A percentile compares a stretch with the other conserved stretches of the same genome.
Conservation (phyloP, 1,284 basidiomycete genomes). For the Pseudozyma flocculosa region DNA sequence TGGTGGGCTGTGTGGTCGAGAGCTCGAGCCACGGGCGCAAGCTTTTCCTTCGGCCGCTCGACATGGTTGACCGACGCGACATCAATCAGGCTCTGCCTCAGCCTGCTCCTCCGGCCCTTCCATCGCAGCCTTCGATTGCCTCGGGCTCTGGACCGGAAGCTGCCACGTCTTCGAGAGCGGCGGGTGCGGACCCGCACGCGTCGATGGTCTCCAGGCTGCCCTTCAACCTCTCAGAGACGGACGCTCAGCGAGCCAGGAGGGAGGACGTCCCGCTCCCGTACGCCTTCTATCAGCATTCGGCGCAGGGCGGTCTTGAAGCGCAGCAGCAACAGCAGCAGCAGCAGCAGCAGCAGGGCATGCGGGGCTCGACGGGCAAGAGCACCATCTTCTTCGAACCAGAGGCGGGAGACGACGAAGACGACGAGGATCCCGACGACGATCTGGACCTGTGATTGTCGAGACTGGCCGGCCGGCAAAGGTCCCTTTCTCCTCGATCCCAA, state of each 20-base stretch:
- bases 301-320: neutral
- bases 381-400: slow-evolving; percentile 54
- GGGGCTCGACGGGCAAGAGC: slow-evolving; percentile 42
- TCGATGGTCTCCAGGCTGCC: slow-evolving; percentile 31
- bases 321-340: neutral
- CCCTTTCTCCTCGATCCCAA: too few species aligned
- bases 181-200: slow-evolving; percentile 11
- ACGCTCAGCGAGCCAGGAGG: slow-evolving; percentile 29
- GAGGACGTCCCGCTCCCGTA: slow-evolving; percentile 46
- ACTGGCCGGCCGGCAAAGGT: too few species aligned
- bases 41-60: slow-evolving; percentile 14
- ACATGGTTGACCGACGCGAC: slow-evolving; percentile 18
- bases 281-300: slow-evolving; percentile 33
- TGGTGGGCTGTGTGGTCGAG: slow-evolving; percentile 6
- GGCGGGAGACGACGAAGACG: slow-evolving; percentile 52
- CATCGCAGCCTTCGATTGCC: too few species aligned
- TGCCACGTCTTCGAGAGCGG: too few species aligned
- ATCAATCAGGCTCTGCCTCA: neutral
- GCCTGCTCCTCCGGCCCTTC: neutral
- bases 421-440: slow-evolving; percentile 54
- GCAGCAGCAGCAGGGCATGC: slow-evolving; percentile 4
- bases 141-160: too few species aligned
- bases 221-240: slow-evolving; percentile 46
- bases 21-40: neutral
- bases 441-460: slow-evolving; percentile 49